Percentiles rank a stretch among this genome's conserved stretches.
Conservation (phyloP, 176 grass and related monocot genomes). For the Raddia distichophylla region DNA sequence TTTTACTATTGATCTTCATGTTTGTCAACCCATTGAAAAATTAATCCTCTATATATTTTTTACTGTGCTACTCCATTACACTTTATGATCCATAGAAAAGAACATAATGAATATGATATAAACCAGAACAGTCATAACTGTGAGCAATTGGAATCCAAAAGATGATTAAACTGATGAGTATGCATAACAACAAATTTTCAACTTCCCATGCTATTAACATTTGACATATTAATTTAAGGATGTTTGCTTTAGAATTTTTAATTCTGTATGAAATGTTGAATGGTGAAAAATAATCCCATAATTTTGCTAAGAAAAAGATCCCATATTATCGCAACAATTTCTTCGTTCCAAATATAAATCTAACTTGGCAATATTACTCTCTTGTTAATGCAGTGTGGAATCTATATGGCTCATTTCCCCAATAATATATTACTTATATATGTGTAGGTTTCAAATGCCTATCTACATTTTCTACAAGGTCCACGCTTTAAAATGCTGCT, state of each 20-base stretch:
- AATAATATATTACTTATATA: conserved; percentile 36
- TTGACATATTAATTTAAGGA: not conserved
- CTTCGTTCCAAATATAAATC: not conserved
- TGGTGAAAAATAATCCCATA: not conserved
- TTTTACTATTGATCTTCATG: conserved; percentile 13
- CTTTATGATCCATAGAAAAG: not conserved
- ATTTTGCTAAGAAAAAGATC: not conserved
- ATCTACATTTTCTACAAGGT: conserved; percentile 56
- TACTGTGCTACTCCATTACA: not conserved
- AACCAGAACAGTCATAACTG: not conserved
- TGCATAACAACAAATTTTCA: conserved; percentile 15
- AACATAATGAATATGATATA: not conserved
- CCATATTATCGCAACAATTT: not conserved
- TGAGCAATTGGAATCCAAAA: not conserved
- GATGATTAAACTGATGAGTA: conserved; percentile 15
- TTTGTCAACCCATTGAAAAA: conserved; percentile 1
- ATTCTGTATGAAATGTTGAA: not conserved
- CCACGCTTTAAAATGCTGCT: conserved; percentile 44
- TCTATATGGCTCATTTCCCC: not conserved
- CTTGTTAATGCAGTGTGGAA: not conserved
- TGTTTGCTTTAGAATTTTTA: not conserved
- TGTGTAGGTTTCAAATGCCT: conserved; percentile 58
- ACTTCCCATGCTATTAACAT: not conserved
- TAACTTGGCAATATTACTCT: conserved; percentile 25
- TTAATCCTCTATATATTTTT: conserved; percentile 15